Percentiles rank a stretch among this genome's conserved stretches.
Conservation (phyloP, 352 stramenopile species). For the Phytophthora chlamydospora region DNA sequence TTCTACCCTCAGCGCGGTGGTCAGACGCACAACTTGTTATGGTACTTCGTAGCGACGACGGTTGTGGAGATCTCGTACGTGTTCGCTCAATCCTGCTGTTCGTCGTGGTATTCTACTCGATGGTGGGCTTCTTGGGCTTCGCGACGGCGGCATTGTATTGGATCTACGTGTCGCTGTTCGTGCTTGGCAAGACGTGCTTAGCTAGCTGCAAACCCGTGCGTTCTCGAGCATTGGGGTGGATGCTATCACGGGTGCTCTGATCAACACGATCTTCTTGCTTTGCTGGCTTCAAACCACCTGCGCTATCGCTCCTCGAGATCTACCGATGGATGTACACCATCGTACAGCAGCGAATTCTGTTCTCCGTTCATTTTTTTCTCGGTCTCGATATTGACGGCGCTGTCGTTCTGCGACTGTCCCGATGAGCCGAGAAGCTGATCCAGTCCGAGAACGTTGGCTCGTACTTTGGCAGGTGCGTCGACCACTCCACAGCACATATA, state of each 20-base stretch:
- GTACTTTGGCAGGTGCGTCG: conserved; percentile 8
- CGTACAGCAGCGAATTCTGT: conserved; percentile 4
- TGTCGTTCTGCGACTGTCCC: conserved; percentile 6
- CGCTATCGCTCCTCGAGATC: conserved; percentile 5
- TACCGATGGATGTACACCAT: conserved; percentile 15
- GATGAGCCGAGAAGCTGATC: conserved; percentile 3
- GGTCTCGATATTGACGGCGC: conserved; percentile 11
- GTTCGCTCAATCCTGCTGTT: conserved; percentile 4
- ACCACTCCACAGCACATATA: conserved; percentile 6
- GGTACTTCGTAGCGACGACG: conserved; percentile 10
- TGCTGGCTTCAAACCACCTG: conserved; percentile 12
- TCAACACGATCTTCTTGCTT: conserved; percentile 11
- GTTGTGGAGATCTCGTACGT: conserved; percentile 4
- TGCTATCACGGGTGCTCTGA: not conserved
- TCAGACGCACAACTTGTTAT: conserved; percentile 5
- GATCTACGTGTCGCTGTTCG: conserved; percentile 1
- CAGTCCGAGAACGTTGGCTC: conserved; percentile 14
- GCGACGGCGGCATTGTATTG: conserved; percentile 3
- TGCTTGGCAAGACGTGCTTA: not conserved
- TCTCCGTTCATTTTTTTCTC: no score
- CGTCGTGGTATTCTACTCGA: conserved; percentile 3
- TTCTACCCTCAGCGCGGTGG: conserved; percentile 6
- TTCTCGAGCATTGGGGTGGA: conserved; percentile 2
- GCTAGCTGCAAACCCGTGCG: not conserved
- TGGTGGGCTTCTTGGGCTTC: conserved; percentile 10